Conservation (phyloP, 768 basidiomycete genomes). For the Cantharellus anzutake region DNA sequence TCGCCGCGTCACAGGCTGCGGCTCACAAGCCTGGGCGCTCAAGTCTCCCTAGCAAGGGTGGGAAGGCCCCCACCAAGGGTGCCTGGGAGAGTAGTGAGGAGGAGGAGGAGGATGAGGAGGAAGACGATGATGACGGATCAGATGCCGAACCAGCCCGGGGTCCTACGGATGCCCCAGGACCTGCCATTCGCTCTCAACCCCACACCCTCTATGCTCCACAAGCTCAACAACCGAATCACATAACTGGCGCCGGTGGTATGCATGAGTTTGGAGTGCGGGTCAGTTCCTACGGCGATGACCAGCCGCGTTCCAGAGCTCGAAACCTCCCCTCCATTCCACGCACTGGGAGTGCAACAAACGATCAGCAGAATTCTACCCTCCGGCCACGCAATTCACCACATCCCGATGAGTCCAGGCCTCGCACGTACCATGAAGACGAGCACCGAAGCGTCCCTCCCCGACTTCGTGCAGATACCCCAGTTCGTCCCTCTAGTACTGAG, state of each 20-base stretch:
- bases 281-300: not conserved
- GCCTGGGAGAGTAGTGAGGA: constrained; percentile 58
- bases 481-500: constrained; percentile 28
- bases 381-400: not conserved
- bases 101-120: constrained; percentile 63
- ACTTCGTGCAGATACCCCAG: constrained; percentile 15
- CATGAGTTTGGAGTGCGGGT: not conserved
- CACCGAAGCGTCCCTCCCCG: constrained; percentile 14
- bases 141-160: constrained; percentile 7
- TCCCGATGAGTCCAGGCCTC: constrained; percentile 20
- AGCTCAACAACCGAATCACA: constrained; percentile 2
- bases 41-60: constrained; percentile 17
- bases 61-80: constrained; percentile 23
- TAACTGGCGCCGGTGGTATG: not conserved
- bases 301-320: constrained; percentile 12
- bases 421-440: constrained; percentile 31
- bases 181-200: constrained; percentile 1
- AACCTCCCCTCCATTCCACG: constrained; percentile 11
- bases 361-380: not conserved
- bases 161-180: not conserved
- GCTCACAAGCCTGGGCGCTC: constrained; percentile 51
- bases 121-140: constrained; percentile 25
- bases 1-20: constrained; percentile 64
- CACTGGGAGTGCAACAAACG: not conserved
- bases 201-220: constrained; percentile 3